These are phyloP conservation scores for Parastagonospora avenae DNA, from an alignment of 2,329 filamentous ascomycete species.

Conservation along the genomic window DNA sequence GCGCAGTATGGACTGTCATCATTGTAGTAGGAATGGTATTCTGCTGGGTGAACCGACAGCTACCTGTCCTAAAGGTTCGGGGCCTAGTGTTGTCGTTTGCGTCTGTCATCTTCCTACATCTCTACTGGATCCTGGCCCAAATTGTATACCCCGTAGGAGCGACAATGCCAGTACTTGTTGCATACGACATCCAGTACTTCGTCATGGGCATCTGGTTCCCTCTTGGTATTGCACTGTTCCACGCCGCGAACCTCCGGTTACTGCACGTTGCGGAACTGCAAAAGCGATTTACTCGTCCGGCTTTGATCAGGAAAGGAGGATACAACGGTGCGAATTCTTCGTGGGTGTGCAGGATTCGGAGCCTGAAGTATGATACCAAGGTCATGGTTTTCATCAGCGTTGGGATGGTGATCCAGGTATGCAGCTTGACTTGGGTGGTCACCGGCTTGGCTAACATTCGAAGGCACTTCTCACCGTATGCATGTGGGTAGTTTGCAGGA, in stretches of 20 bases:
- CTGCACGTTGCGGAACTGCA: slow-evolving; percentile 20
- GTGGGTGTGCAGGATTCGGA: slow-evolving; percentile 5
- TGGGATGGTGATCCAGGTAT: slow-evolving; percentile 8
- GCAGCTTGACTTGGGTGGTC: neutral
- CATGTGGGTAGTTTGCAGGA: slow-evolving; percentile 18
- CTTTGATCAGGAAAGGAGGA: neutral
- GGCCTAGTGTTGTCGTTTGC: slow-evolving; percentile 17
- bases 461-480: slow-evolving; percentile 7
- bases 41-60: slow-evolving; percentile 18
- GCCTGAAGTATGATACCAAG: slow-evolving; percentile 7
- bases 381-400: neutral
- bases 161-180: slow-evolving; percentile 17
- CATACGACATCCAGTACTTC: slow-evolving; percentile 21
- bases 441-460: neutral
- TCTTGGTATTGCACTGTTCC: slow-evolving; percentile 25
- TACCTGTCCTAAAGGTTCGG: slow-evolving; percentile 19
- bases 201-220: slow-evolving; percentile 26
- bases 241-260: slow-evolving; percentile 21
- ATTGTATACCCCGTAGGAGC: slow-evolving; percentile 17
- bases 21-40: slow-evolving; percentile 19
- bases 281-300: slow-evolving; percentile 8
- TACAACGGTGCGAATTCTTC: neutral
- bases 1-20: slow-evolving; percentile 19
- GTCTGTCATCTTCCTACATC: slow-evolving; percentile 18
- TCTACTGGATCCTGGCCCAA: slow-evolving; percentile 24